Conservation (phyloP, 306 rosid genomes). For the Prosopis cineraria region DNA sequence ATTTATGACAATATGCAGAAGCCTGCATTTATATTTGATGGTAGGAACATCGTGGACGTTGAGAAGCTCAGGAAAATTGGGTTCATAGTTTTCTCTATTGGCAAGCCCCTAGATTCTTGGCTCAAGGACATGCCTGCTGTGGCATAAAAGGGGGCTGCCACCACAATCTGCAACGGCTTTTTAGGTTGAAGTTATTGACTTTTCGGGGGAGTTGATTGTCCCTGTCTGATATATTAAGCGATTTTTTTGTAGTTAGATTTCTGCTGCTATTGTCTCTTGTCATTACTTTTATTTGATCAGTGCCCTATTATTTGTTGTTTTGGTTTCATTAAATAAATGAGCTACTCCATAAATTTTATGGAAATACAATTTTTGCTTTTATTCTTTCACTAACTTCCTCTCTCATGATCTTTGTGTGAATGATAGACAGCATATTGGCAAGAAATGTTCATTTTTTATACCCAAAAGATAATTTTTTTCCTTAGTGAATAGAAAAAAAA, state of each 20-base stretch:
- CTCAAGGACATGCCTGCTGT: constrained; percentile 89
- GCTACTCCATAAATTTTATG: not conserved
- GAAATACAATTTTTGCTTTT: not conserved
- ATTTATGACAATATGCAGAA: constrained; percentile 73
- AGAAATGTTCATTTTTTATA: not conserved
- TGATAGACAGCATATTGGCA: not conserved
- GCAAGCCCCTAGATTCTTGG: constrained; percentile 81
- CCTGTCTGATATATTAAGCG: constrained; percentile 3
- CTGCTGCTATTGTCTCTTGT: constrained; percentile 24
- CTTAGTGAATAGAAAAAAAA: not conserved
- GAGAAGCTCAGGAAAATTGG: constrained; percentile 70
- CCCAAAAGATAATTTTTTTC: not conserved
- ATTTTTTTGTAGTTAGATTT: constrained; percentile 24
- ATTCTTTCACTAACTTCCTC: not conserved
- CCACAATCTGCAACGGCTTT: not conserved
- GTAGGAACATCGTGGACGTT: constrained; percentile 63
- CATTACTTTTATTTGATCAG: constrained; percentile 27
- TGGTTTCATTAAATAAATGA: constrained; percentile 42
- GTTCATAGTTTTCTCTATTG: constrained; percentile 73
- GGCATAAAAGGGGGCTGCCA: constrained; percentile 39
- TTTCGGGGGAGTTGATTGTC: constrained; percentile 18
- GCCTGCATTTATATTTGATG: constrained; percentile 81
- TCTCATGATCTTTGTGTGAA: not conserved
- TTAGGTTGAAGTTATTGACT: not conserved
- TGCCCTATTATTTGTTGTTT: constrained; percentile 26